Base-by-base conservation (phyloP, 805 yeast species). In the Starmerella roubikii region DNA sequence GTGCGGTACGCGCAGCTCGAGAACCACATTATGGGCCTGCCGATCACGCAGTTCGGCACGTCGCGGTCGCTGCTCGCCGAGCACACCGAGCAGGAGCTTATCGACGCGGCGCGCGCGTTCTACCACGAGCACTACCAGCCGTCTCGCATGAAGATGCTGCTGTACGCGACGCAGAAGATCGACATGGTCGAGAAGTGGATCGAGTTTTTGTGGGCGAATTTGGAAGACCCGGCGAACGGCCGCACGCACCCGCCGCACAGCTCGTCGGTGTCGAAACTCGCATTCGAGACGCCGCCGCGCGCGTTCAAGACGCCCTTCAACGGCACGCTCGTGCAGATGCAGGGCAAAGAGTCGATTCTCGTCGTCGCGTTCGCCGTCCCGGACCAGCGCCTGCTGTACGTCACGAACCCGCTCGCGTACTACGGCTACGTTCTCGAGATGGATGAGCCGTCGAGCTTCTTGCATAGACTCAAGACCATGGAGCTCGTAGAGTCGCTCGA, bases 171-270 rank as follows among this genome's bases (percentile, higher is more conserved):
- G 22, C 36, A 33, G 30, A 33, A 33, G 22, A 9, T 23, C 30
- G 36, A 18, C 18, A 11, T 18, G n/a, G 30, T 33, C 22, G 36
- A 33, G 30, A 21, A 19, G 30, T 33, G 36, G 36, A 24, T 33
- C 29, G 10, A 11, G 16, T 17, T 7, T 8, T 7, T 19, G 28
- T 33, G 22, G 7, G 29, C 10, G 17, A 11, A 24, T 15, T 4
- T 33, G 21, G 23, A 21, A 5, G 29, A 22, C 15, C 29, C 29
- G 21, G 9, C 15, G n/a, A n/a, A 15, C 18, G 20, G 31, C 20
- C 23, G 11, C 9, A 9, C 9, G 4, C 12, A 23, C n/a, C 21
- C 15, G 21, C 36, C 36, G 21, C 8, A 6, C 36, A 33, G 36
- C 30, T 16, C 22, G 11, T 4, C 4, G 7, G 30, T 33, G 28